phyloP scores from a whole-genome alignment of 805 yeast genomes.

The Yamadazyma takamatsuzukensis region DNA sequence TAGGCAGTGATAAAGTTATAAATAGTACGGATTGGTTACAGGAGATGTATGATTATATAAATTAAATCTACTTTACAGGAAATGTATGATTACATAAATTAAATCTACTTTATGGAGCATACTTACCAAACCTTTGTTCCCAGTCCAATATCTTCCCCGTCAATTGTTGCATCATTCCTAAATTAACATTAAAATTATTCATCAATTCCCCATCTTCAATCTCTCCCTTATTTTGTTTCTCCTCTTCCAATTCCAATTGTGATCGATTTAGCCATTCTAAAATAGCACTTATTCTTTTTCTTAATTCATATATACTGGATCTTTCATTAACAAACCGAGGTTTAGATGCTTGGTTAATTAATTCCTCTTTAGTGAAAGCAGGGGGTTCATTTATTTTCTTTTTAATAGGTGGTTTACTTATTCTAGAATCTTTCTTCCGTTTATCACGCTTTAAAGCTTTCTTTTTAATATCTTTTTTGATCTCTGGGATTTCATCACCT shows the following conservation, averaged over 20 bases:
- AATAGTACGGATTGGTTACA: constrained; percentile 35
- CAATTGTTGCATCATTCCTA: constrained; percentile 64
- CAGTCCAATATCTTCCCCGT: constrained; percentile 69
- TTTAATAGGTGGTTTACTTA: constrained; percentile 11
- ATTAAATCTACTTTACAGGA: constrained; percentile 8
- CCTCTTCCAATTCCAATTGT: constrained; percentile 76
- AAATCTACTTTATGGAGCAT: constrained; percentile 26
- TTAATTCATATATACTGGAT: constrained; percentile 76
- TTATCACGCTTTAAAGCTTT: constrained; percentile 13
- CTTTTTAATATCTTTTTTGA: constrained; percentile 11
- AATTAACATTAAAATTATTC: constrained; percentile 54
- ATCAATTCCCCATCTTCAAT: constrained; percentile 39
- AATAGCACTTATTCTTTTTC: constrained; percentile 83
- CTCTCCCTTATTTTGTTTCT: constrained; percentile 54
- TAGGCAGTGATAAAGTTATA: constrained; percentile 63
- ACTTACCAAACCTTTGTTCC: constrained; percentile 71
- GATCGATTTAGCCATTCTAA: constrained; percentile 87
- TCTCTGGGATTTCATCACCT: constrained; percentile 7
- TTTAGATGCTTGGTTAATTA: constrained; percentile 67
- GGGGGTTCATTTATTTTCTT: constrained; percentile 10
- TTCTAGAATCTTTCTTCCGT: constrained; percentile 13
- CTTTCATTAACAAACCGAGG: constrained; percentile 82
- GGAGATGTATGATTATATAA: constrained; percentile 28
- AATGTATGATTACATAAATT: neutral
- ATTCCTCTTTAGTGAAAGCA: constrained; percentile 35